Base-by-base conservation (phyloP, 2,329 filamentous ascomycete genomes). In the Leptographium galeiforme region DNA sequence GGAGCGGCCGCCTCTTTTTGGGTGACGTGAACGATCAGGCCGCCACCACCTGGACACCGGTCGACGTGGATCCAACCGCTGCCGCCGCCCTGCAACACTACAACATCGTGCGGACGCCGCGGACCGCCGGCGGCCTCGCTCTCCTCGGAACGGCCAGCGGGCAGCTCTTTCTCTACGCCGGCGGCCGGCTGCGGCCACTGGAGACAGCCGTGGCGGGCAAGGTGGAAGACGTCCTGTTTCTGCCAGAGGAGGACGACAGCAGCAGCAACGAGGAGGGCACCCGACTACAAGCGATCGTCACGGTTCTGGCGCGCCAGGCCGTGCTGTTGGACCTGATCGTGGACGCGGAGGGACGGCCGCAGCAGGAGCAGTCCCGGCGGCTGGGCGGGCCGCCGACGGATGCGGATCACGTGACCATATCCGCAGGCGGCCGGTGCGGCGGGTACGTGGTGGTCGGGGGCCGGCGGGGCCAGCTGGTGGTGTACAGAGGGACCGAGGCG, bases 391-490 rank as follows among this genome's bases (percentile, higher is more conserved):
- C 49, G 45, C 4, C 38, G 8, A 18, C 57, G 10, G 52, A 5
- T 11, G 12, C 43, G 1, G 43, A 45, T 30, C 43, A 30, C 43
- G 25, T 45, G 43, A 32, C 51, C 38, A 48, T 58, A 7, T 57
- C 58, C 2, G 53, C 56, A 2, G 57, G 55, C 14, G 48, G 51
- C 38, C 50, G 54, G 4, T 60, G 55, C 38, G 8, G 34, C 6
- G 53, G 49, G 18, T 62, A 70, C n/a, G 63, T 82, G 14, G 60
- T 81, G 41, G 65, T 82, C 5, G 79, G 79, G 12, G 79, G 77
- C 0, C 69, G 78, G 1, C 71, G 72, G 43, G 79, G 79, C 2
- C 71, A 66, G 38, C 60, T 82, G 6, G 66, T 71, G 4, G 54
- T 72, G 13, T 69, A 72, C 47, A 8, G 19, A 16, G 43, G 19